Evolutionary conservation across 108 stramenopile species (phyloP).

Genomic region (Asterionellopsis glacialis): DNA sequence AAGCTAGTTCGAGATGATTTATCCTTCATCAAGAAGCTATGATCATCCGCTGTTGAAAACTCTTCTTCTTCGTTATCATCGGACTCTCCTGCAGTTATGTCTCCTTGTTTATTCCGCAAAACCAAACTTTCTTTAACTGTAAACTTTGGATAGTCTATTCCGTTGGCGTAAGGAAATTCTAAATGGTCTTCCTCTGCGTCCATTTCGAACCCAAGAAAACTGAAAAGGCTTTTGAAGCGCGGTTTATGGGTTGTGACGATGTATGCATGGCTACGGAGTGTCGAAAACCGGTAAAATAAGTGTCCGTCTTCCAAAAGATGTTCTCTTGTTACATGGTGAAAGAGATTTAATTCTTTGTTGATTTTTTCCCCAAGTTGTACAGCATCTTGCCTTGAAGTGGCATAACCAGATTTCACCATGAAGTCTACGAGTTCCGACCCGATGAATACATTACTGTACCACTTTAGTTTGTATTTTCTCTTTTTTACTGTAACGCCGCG

Average conservation of each 20-base stretch:
- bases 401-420: conserved; percentile 38
- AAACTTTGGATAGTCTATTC: conserved; percentile 29
- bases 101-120: conserved; percentile 13
- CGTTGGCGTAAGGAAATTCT: conserved; percentile 35
- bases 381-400: conserved; percentile 40
- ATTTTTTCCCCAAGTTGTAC: conserved; percentile 45
- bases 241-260: conserved; percentile 15
- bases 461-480: conserved; percentile 15
- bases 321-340: conserved; percentile 35
- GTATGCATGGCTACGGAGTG: not conserved
- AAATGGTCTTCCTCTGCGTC: conserved; percentile 14
- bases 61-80: conserved; percentile 9
- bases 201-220: conserved; percentile 24
- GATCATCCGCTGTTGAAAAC: not conserved
- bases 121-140: conserved; percentile 33
- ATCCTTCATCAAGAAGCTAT: not conserved
- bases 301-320: conserved; percentile 48
- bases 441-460: conserved; percentile 43
- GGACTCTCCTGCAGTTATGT: conserved; percentile 7
- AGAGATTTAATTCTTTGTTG: conserved; percentile 32
- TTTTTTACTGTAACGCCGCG: conserved; percentile 21
- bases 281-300: conserved; percentile 41
- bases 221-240: conserved; percentile 13
- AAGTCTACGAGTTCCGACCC: conserved; percentile 43
- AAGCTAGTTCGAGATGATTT: not conserved